Evolutionary conservation across 2,329 filamentous ascomycete species (phyloP).

Genomic region (Epichloe sp.): DNA sequence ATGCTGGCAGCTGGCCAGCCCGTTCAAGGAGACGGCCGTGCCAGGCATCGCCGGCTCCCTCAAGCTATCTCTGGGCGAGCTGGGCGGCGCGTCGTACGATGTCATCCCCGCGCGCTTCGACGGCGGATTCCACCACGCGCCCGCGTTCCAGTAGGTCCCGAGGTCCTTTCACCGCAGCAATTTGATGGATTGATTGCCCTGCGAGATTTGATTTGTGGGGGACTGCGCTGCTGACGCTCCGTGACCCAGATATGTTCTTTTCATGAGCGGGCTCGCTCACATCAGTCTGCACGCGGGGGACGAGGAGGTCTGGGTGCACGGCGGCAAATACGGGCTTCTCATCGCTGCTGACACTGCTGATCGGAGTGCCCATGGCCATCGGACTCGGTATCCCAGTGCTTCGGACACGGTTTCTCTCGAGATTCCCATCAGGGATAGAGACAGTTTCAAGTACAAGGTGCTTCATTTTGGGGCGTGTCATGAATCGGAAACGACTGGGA

Average conservation of each 20-base stretch:
- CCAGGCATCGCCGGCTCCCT: slow-evolving; percentile 20
- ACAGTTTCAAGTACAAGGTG: slow-evolving; percentile 4
- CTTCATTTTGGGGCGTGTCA: slow-evolving; percentile 4
- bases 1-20: slow-evolving; percentile 28
- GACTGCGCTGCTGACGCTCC: not conserved
- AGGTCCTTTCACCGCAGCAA: slow-evolving; percentile 3
- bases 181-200: not conserved
- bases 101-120: slow-evolving; percentile 24
- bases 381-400: slow-evolving; percentile 25
- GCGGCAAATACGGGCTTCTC: slow-evolving; percentile 27
- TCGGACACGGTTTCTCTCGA: slow-evolving; percentile 23
- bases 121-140: slow-evolving; percentile 28
- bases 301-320: slow-evolving; percentile 22
- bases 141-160: slow-evolving; percentile 26
- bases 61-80: slow-evolving; percentile 18
- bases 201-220: too few species aligned
- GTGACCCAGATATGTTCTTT: slow-evolving; percentile 18
- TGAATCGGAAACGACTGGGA: slow-evolving; percentile 1
- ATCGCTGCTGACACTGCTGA: slow-evolving; percentile 29
- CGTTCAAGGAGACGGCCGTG: slow-evolving; percentile 13
- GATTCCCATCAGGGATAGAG: slow-evolving; percentile 4
- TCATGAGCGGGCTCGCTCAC: slow-evolving; percentile 26
- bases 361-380: slow-evolving; percentile 26
- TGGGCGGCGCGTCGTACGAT: slow-evolving; percentile 20
- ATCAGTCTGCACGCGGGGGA: slow-evolving; percentile 25